phyloP scores from a whole-genome alignment of 345 rosid species.

The Hibiscus tridactylites region DNA sequence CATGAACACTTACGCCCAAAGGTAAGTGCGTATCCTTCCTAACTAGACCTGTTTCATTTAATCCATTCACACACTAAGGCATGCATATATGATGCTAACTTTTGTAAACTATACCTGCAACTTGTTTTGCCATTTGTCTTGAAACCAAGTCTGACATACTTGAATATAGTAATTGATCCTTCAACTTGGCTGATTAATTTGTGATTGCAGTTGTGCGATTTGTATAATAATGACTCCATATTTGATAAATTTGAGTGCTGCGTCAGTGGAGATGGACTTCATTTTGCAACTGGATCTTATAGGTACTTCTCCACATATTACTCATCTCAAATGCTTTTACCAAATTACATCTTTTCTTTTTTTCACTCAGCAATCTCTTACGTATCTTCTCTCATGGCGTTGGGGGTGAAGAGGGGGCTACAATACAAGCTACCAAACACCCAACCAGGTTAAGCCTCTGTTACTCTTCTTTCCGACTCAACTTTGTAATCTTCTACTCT shows the following conservation, averaged over 20 bases:
- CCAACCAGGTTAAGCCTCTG: constrained; percentile 29
- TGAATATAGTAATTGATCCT: no score
- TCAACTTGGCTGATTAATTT: not conserved
- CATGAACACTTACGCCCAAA: constrained; percentile 54
- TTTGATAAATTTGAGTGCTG: constrained; percentile 71
- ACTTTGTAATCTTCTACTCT: not conserved
- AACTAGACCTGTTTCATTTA: not conserved
- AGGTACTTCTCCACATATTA: constrained; percentile 28
- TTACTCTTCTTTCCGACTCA: not conserved
- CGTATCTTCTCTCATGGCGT: constrained; percentile 44
- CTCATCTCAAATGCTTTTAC: not conserved
- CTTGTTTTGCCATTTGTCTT: no score
- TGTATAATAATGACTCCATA: constrained; percentile 52
- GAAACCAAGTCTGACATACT: no score
- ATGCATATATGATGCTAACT: no score
- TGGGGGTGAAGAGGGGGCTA: constrained; percentile 37
- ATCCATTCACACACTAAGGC: no score
- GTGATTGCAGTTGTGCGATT: constrained; percentile 47
- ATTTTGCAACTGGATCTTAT: constrained; percentile 65
- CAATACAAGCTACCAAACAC: constrained; percentile 41
- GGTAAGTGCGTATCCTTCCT: constrained; percentile 23
- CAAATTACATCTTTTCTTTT: constrained; percentile 9
- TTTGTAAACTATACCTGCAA: not conserved
- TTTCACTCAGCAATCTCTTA: constrained; percentile 36
- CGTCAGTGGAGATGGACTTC: constrained; percentile 49